Base-by-base conservation (phyloP, 768 basidiomycete species). In the Boletales sp. region DNA sequence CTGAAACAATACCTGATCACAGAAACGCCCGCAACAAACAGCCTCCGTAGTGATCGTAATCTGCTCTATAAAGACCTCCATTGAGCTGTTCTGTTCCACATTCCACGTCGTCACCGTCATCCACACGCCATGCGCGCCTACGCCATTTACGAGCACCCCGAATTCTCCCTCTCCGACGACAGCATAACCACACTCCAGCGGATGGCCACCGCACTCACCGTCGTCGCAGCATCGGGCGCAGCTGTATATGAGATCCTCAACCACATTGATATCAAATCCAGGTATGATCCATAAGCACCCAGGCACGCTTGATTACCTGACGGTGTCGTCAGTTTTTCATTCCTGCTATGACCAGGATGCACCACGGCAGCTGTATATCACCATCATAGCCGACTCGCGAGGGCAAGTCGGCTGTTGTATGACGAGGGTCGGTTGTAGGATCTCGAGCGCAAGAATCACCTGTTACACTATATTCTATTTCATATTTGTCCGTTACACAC, bases 141-240 rank as follows among this genome's bases (percentile, higher is more conserved):
- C 53, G 55, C 62, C 55, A 65, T 64, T 52, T 67, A 67, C 43
- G 65, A 67, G 34, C 67, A 69, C 53, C 65, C 65, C 34, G 67
- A 69, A 2, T 67, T 67, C 39, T 55, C 67, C 0, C 44, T 69
- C 19, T 67, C 65, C 9, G 15, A 48, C 18, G 65, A 64, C 12
- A 57, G 59, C 18, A 39, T 61, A 43, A 40, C 52, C 29, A 59
- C 58, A 2, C 48, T 69, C 1, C 66, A 50, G 19, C 61, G 57
- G 8, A 41, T 70, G 18, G 66, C 60, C 29, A 50, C 66, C 1
- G 46, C 65, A 2, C 18, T 68, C 34, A 63, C 67, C 14, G 51
- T 68, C 45, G 54, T 68, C 39, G 67, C 67, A 13, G 68, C 67
- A 14, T 69, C 67, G 13, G 51, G 67, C 10, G 68, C 68, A 24